Evolutionary conservation across 768 basidiomycete species (phyloP).

Genomic region (Termitomyces sp.): DNA sequence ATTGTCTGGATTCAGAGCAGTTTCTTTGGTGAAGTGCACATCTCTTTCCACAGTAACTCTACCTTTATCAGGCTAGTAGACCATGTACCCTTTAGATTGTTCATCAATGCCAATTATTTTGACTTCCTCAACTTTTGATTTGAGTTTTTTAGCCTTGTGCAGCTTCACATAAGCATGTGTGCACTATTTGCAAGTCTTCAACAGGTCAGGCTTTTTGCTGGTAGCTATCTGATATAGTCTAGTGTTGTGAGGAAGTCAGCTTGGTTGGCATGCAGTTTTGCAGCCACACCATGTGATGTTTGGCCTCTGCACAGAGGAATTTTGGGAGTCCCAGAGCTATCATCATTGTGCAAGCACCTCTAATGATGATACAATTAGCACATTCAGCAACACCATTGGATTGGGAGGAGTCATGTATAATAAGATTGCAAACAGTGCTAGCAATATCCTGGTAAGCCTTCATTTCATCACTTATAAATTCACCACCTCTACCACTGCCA

Average conservation of each 20-base stretch:
- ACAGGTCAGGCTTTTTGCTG: conserved; percentile 3
- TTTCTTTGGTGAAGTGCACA: too few relatives aligned
- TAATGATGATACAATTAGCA: too few relatives aligned
- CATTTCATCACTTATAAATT: too few relatives aligned
- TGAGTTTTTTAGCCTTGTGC: conserved; percentile 3
- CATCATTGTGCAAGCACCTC: conserved; percentile 1
- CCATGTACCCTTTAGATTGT: conserved; percentile 23
- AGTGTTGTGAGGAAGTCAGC: neutral
- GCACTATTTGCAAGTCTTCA: neutral
- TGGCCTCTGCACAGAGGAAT: conserved; percentile 8
- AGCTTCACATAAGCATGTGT: conserved; percentile 12
- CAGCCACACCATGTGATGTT: too few relatives aligned
- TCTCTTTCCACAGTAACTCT: conserved; percentile 23
- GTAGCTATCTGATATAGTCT: neutral
- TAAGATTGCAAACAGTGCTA: too few relatives aligned
- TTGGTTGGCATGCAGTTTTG: neutral
- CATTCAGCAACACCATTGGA: too few relatives aligned
- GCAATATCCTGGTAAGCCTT: too few relatives aligned
- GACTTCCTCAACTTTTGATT: neutral
- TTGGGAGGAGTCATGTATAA: too few relatives aligned
- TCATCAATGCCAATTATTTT: conserved; percentile 14
- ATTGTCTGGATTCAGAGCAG: too few relatives aligned
- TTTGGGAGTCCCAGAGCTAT: neutral
- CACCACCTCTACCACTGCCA: too few relatives aligned
- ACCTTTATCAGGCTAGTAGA: too few relatives aligned